Evolutionary conservation across 2,329 filamentous ascomycete species (phyloP).

Genomic region (Falciphora oryzae): DNA sequence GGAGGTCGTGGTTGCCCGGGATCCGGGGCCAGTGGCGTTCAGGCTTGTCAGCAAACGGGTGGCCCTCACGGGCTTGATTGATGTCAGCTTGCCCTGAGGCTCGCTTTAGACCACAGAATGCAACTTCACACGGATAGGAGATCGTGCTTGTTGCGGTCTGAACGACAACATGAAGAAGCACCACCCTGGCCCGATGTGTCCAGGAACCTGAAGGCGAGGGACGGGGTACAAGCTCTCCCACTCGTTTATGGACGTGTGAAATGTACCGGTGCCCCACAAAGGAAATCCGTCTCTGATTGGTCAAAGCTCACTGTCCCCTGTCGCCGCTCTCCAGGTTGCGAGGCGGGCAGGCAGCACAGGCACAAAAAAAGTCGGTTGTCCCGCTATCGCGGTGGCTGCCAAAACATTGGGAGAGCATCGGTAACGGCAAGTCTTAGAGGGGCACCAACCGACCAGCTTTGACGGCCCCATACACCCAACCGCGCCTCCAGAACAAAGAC

Average conservation of each 20-base stretch:
- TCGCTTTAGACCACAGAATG: neutral
- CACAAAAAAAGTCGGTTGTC: conserved; percentile 21
- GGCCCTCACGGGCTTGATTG: neutral
- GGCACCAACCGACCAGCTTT: neutral
- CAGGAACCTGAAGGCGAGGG: neutral
- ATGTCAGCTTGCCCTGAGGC: neutral
- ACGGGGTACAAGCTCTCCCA: neutral
- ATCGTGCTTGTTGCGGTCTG: neutral
- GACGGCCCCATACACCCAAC: neutral
- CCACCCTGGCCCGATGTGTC: neutral
- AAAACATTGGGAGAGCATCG: conserved; percentile 12
- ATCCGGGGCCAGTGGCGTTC: neutral
- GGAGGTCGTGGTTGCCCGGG: no score
- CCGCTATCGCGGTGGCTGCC: neutral
- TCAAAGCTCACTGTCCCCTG: conserved; percentile 7
- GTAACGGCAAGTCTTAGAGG: conserved; percentile 8
- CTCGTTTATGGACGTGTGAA: neutral
- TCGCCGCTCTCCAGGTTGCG: conserved; percentile 10
- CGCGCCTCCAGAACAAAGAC: conserved; percentile 8
- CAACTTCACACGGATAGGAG: neutral
- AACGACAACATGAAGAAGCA: neutral
- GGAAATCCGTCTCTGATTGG: neutral
- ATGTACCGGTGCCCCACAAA: neutral
- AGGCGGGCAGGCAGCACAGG: conserved; percentile 13
- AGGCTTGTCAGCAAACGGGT: neutral